Base-by-base conservation (phyloP, 345 rosid species). In the Rhodamnia rubescens region DNA sequence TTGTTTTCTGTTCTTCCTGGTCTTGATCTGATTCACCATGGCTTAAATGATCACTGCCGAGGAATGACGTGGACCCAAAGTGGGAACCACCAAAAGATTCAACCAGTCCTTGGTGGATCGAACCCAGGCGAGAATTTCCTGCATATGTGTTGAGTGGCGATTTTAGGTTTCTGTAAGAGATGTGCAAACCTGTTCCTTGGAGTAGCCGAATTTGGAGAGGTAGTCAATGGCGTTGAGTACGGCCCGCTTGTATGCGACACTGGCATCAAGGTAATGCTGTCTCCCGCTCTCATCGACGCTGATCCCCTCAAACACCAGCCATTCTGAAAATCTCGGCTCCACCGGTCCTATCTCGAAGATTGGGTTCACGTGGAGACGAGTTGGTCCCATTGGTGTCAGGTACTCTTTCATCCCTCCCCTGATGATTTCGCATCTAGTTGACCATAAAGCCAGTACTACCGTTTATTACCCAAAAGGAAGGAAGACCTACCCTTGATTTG, bases 331-430 rank as follows among this genome's bases (percentile, higher is more conserved):
- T 91, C 98, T 92, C 0, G 98, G 99, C 89, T 97, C 98, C 7
- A 97, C 88, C 6, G 98, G 99, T 4, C 99, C 99, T 57, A 93
- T 95, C 91, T 97, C 98, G 22, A 95, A 97, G 78, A 97, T 95
- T 0, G 99, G 99, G 83, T 94, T 97, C 27, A 97, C 99, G 13
- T 97, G 98, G 83, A 97, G 98, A 87, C 90, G 90, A 27, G 94
- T 95, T 0, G 98, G 98, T 83, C 98, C 98, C 98, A 97, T 95
- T 88, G 98, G 98, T 49, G 98, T 94, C 75, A 97, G 99, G 93
- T 94, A 95, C 92, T 95, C 96, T 57, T 93, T 91, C 98, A 97
- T 94, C 59, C 98, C 98, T 5, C 92, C 95, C 53, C 96, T 91
- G 87, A 97, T 92, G 84, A 97, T 95, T 53, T 95, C 96, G 40